Evolutionary conservation across 2,329 filamentous ascomycete species (phyloP).

Genomic region (Fusarium kyushuense): DNA sequence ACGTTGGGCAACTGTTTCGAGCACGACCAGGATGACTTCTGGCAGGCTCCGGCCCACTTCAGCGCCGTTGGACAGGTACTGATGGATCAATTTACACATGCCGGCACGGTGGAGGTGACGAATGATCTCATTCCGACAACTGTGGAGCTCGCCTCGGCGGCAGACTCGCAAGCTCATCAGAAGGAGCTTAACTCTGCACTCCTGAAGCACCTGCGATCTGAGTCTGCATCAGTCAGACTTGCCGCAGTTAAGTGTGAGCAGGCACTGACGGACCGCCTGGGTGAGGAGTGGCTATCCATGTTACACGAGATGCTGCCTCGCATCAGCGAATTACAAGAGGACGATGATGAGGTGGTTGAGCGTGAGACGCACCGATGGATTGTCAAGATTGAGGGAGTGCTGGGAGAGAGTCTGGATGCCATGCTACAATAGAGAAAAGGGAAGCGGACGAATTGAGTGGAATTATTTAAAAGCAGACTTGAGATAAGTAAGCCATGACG

Average conservation of each 20-base stretch:
- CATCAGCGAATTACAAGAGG: slow-evolving; percentile 95
- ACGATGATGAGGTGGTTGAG: slow-evolving; percentile 95
- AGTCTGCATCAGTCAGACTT: slow-evolving; percentile 77
- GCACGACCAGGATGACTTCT: slow-evolving; percentile 95
- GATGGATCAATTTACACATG: slow-evolving; percentile 72
- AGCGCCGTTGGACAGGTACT: slow-evolving; percentile 76
- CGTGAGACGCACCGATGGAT: slow-evolving; percentile 92
- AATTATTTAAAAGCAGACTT: slow-evolving; percentile 20
- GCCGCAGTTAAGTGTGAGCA: slow-evolving; percentile 87
- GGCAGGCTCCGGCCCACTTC: slow-evolving; percentile 93
- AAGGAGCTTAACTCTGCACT: slow-evolving; percentile 86
- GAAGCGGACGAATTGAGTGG: slow-evolving; percentile 32
- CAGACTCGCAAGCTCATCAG: slow-evolving; percentile 88
- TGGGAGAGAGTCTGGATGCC: slow-evolving; percentile 90
- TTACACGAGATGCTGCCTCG: slow-evolving; percentile 96
- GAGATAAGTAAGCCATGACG: slow-evolving; percentile 30
- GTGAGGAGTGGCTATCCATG: slow-evolving; percentile 93
- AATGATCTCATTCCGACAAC: slow-evolving; percentile 77
- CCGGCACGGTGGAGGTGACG: slow-evolving; percentile 56
- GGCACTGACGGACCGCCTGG: slow-evolving; percentile 80
- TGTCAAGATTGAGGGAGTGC: slow-evolving; percentile 84
- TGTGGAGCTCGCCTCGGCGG: slow-evolving; percentile 81
- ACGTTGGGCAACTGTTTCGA: slow-evolving; percentile 82
- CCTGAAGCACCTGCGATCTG: slow-evolving; percentile 81
- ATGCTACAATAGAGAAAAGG: slow-evolving; percentile 81